A percentile compares a stretch with the other conserved stretches of the same genome.
phyloP scores from a whole-genome alignment of 1,284 basidiomycete species.

The Fomitopsis pinicola region DNA sequence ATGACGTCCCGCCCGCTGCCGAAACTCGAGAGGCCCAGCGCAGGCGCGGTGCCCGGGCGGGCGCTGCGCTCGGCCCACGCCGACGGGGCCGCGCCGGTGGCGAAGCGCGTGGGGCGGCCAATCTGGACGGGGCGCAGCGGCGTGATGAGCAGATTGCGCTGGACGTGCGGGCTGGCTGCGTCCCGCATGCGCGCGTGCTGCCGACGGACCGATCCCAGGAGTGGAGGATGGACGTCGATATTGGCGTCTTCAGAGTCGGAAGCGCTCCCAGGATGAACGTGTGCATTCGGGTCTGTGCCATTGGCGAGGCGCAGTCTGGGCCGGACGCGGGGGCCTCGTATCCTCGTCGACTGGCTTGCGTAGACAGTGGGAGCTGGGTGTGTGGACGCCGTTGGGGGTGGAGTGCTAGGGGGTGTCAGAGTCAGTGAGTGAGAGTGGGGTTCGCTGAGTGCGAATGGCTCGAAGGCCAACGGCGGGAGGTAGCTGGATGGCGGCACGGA shows the following conservation, averaged over 20 bases:
- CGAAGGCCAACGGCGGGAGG: conserved; percentile 8
- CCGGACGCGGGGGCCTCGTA: conserved; percentile 6
- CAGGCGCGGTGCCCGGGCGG: background rate
- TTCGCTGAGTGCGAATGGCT: conserved; percentile 8
- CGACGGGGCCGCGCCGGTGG: background rate
- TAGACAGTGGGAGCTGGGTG: background rate
- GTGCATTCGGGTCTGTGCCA: background rate
- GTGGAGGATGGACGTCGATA: background rate
- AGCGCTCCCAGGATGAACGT: background rate
- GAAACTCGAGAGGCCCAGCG: background rate
- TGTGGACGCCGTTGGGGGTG: background rate
- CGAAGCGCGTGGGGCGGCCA: background rate
- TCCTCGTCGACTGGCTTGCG: background rate
- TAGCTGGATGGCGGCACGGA: conserved; percentile 5
- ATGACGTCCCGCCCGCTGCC: background rate
- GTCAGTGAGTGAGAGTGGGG: background rate
- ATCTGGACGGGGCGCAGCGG: background rate
- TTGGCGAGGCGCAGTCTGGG: background rate
- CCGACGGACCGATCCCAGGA: background rate
- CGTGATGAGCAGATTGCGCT: background rate
- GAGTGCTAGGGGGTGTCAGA: background rate
- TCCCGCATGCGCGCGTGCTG: background rate
- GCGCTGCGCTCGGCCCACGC: background rate
- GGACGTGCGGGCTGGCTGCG: background rate
- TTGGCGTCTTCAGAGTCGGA: background rate